A percentile compares a stretch with the other conserved stretches of the same genome.
These are phyloP conservation scores for Kluyveromyces marxianus DNA, from an alignment of 1,139 yeast genomes.

Conservation along the genomic window DNA sequence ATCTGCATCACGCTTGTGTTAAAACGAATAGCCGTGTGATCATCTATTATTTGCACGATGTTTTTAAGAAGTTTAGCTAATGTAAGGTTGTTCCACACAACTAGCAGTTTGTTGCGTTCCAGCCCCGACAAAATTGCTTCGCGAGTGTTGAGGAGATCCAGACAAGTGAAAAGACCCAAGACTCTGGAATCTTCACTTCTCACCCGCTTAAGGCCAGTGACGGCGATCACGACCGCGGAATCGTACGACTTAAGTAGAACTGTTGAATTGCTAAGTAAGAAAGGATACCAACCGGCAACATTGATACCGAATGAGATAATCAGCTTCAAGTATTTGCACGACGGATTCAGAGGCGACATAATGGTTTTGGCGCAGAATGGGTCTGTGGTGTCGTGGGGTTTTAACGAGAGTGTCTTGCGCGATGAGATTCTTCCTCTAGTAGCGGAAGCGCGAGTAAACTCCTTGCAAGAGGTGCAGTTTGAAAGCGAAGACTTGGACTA, in stretches of 20 bases:
- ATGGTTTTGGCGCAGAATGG: slow-evolving; percentile 60
- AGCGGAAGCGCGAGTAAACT: slow-evolving; percentile 39
- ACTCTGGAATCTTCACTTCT: slow-evolving; percentile 1
- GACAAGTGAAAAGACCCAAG: slow-evolving; percentile 2
- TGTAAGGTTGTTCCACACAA: not conserved
- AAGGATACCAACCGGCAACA: slow-evolving; percentile 15
- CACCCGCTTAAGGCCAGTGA: slow-evolving; percentile 34
- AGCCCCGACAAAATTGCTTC: not conserved
- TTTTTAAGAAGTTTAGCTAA: not conserved
- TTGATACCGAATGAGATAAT: slow-evolving; percentile 72
- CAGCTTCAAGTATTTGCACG: slow-evolving; percentile 32
- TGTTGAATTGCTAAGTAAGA: slow-evolving; percentile 32
- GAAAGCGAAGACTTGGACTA: slow-evolving; percentile 89
- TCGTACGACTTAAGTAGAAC: slow-evolving; percentile 48
- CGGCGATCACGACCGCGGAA: slow-evolving; percentile 67
- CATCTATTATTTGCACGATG: no score
- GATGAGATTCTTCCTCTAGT: slow-evolving; percentile 43
- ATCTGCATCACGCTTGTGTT: no score
- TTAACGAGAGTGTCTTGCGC: slow-evolving; percentile 41
- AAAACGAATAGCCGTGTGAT: no score
- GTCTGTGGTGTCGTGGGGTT: slow-evolving; percentile 76
- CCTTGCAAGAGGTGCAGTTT: slow-evolving; percentile 35
- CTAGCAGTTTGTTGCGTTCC: not conserved
- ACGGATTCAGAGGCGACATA: slow-evolving; percentile 39
- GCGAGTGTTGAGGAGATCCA: slow-evolving; percentile 1